Evolutionary conservation across 2,329 filamentous ascomycete species (phyloP), one percentile per base, ranked within the genome.

Genomic region (Truncatella angustata): DNA sequence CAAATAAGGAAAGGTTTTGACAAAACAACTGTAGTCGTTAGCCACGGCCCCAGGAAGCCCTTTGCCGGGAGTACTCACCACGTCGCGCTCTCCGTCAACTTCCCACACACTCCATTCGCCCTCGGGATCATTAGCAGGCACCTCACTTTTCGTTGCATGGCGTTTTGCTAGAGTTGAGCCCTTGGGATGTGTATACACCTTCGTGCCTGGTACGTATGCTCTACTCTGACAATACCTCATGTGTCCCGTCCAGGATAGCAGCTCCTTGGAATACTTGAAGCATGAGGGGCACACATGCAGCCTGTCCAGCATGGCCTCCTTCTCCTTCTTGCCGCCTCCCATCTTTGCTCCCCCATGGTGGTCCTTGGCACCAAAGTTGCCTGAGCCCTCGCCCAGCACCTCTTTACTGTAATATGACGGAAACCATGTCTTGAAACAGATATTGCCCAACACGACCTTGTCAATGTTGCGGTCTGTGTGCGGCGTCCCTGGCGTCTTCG

Each of bases 1-100:
- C 92, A 69, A 97, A 97, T 42, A 99, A 85, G 9, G 90, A 97
- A 11, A 99, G 81, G 63, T 97, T 96, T 71, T 97, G 94, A 60
- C 91, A 92, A 68, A 96, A 97, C 26, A 97, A 81, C 80, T 86
- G 55, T 48, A 18, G 4, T 4, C n/a, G 51, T 66, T 52, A 60
- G 50, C 45, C 18, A 36, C 14, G n/a, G n/a, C n/a, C n/a, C n/a
- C 14, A 45, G n/a, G 9, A 42, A 23, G 6, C 6, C 14, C n/a
- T 23, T 18, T 42, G n/a, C 3, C 11, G 45, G 4, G 53, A 14
- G 32, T 18, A 75, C 80, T 71, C 66, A 86, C 84, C 52, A 87
- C 88, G 57, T 96, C 82, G 59, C 87, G 83, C 65, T 92, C 91
- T 18, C 94, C 94, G 66, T 99, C 94, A 6, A 97, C 85, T 70